Evolutionary conservation across 2,329 filamentous ascomycete genomes (phyloP), one percentile per base, ranked within the genome.

Genomic region (Colletotrichum abscissum): DNA sequence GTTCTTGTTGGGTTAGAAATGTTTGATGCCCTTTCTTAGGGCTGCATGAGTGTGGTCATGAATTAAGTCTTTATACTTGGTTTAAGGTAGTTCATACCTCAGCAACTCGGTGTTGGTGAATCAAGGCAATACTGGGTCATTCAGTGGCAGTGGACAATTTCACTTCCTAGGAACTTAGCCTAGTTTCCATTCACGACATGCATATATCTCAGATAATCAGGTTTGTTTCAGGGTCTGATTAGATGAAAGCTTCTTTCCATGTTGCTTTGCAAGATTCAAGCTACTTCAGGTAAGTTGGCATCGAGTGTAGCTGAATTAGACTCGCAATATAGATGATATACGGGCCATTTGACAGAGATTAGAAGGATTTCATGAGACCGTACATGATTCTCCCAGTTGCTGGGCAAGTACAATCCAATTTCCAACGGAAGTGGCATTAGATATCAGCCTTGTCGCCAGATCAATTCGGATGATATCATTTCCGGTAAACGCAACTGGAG

Each of bases 361-460:
- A 33, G 3, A 22, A 9, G 38, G n/a, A 22, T 11, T 2, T 28
- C 16, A 14, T 42, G 42, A 71, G 7, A 67, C n/a, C 1, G 3
- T 26, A 33, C 63, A 67, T 19, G 46, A 52, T 9, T 60, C 66
- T 6, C 69, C 70, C 0, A 74, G 38, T 54, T 63, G 57, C 0
- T 49, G 28, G 2, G 72, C 55, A 3, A 67, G 42, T 11, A 74
- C 1, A 0, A 74, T 74, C 62, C 63, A 72, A 30, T 74, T 42
- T 0, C 72, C 72, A 4, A 28, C 12, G 1, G 72, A 74, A 0
- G 72, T 74, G 12, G 72, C 72, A 16, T 74, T 74, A 3, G 72
- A 59, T 3, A 74, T 24, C 8, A 72, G 30, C 14, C 68, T 42
- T 3, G 57, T 63, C 16, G 33, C 7, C 19, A 74, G 14, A 54